These are phyloP conservation scores for Coniella vitis DNA, from an alignment of 2,329 filamentous ascomycete species.

Conservation along the genomic window DNA sequence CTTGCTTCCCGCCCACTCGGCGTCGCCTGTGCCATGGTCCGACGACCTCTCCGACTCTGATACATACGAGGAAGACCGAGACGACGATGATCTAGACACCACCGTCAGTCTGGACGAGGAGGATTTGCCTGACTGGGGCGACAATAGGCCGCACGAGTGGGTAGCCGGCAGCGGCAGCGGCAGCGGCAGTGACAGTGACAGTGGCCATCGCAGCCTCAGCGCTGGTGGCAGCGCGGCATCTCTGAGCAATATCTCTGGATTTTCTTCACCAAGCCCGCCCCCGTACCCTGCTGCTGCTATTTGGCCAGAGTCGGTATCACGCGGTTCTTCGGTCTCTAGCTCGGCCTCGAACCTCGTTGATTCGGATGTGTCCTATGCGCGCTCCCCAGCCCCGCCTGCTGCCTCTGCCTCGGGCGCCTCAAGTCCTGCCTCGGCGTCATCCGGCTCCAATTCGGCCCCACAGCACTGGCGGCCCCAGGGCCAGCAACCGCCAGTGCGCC, in stretches of 20 bases:
- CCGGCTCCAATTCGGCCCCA: constrained; percentile 1
- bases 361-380: neutral
- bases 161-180: no score
- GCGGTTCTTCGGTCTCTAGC: neutral
- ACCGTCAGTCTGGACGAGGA: no score
- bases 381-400: neutral
- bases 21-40: no score
- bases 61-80: no score
- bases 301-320: neutral
- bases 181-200: no score
- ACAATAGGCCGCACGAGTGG: no score
- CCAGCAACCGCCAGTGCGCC: no score
- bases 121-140: no score
- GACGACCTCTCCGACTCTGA: no score
- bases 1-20: neutral
- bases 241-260: no score
- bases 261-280: neutral
- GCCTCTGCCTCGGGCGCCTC: constrained; percentile 2
- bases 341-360: neutral
- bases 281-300: neutral
- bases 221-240: neutral
- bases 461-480: constrained; percentile 2
- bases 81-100: no score
- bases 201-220: no score
- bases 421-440: constrained; percentile 1